Conservation (phyloP, 495 filamentous ascomycete genomes). For the Immersiella caudata region DNA sequence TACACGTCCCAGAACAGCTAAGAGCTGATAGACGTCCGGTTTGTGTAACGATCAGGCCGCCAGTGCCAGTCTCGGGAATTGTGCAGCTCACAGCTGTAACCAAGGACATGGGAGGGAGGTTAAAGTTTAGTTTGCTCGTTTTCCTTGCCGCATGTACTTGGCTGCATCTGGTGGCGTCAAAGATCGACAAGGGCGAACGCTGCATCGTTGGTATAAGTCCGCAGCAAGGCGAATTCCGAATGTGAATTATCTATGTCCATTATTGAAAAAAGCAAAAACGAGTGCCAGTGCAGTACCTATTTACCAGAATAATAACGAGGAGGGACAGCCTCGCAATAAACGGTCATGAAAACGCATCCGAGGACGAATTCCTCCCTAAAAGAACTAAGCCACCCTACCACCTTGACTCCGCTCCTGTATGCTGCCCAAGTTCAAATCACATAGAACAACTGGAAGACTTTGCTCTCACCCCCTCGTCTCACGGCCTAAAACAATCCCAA, state of each 20-base stretch:
- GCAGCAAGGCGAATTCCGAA: neutral
- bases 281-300: conserved; percentile 5
- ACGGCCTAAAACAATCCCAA: neutral
- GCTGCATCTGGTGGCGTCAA: neutral
- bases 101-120: neutral
- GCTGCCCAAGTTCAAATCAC: conserved; percentile 4
- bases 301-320: conserved; percentile 3
- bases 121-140: too few species aligned
- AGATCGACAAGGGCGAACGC: neutral
- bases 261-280: conserved; percentile 6
- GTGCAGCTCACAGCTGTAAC: neutral
- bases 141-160: neutral
- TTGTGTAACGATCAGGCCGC: neutral
- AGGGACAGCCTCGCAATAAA: neutral
- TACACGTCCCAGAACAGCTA: neutral
- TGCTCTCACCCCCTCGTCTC: neutral
- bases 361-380: neutral
- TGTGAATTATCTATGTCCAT: conserved; percentile 9
- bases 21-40: neutral
- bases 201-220: neutral
- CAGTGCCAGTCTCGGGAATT: neutral
- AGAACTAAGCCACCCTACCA: neutral
- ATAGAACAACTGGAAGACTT: neutral
- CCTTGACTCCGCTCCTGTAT: conserved; percentile 13
- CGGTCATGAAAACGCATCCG: neutral